These are phyloP conservation scores for Dothidotthia symphoricarpi DNA, from an alignment of 2,329 filamentous ascomycete genomes.

Conservation along the genomic window DNA sequence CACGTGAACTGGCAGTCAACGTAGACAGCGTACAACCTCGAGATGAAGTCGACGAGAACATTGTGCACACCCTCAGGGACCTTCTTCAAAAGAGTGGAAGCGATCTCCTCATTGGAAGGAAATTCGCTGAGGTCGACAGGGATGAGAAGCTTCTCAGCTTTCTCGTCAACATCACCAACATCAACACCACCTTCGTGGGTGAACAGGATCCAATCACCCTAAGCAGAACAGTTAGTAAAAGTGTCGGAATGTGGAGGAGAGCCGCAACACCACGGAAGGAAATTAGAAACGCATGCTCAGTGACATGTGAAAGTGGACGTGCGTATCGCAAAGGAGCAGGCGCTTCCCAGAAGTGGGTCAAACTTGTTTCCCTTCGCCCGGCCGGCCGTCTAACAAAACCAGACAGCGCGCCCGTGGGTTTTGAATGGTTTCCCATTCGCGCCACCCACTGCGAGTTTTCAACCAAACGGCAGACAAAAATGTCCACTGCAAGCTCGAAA, in stretches of 20 bases:
- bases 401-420: conserved; percentile 25
- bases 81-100: conserved; percentile 79
- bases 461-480: conserved; percentile 9
- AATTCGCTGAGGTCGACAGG: conserved; percentile 93
- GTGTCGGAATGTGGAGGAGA: conserved; percentile 11
- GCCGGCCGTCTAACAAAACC: conserved; percentile 39
- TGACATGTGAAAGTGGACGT: conserved; percentile 39
- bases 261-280: conserved; percentile 35
- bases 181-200: conserved; percentile 99
- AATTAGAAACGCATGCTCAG: conserved; percentile 11
- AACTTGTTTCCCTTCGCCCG: conserved; percentile 42
- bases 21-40: conserved; percentile 95
- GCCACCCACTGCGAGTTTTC: conserved; percentile 10
- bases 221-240: conserved; percentile 35
- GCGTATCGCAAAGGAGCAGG: conserved; percentile 30
- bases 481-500: conserved; percentile 9
- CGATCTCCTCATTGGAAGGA: conserved; percentile 94
- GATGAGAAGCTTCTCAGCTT: conserved; percentile 97
- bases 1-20: conserved; percentile 98
- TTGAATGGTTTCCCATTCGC: conserved; percentile 16
- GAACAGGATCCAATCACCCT: conserved; percentile 99
- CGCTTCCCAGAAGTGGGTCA: conserved; percentile 40
- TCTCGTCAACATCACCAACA: conserved; percentile 97
- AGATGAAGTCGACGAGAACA: conserved; percentile 98
- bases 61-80: conserved; percentile 95